Evolutionary conservation across 768 basidiomycete genomes (phyloP).

Genomic region (Hygrophorus pudorinus): DNA sequence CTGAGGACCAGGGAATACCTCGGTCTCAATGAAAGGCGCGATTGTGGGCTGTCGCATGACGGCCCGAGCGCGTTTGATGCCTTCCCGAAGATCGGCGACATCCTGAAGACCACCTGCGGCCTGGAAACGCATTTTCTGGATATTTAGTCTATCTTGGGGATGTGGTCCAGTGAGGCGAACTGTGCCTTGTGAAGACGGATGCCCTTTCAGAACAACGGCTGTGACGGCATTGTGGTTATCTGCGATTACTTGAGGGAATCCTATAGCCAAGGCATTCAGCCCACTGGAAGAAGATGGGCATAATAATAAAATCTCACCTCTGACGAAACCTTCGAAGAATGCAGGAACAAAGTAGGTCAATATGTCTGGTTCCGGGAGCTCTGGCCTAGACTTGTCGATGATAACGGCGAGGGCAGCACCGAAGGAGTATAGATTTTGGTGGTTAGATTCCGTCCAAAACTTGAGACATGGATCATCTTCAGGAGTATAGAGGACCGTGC

Average conservation of each 20-base stretch:
- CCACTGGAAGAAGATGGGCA: neutral
- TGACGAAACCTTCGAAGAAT: constrained; percentile 18
- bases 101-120: constrained; percentile 15
- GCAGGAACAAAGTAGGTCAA: constrained; percentile 19
- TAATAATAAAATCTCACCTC: constrained; percentile 11
- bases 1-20: constrained; percentile 14
- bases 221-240: constrained; percentile 16
- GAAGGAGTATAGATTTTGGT: constrained; percentile 20
- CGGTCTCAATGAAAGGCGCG: constrained; percentile 12
- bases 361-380: constrained; percentile 15
- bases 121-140: constrained; percentile 21
- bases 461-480: constrained; percentile 18
- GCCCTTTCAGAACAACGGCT: constrained; percentile 18
- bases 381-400: constrained; percentile 15
- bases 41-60: constrained; percentile 13
- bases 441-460: constrained; percentile 16
- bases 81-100: constrained; percentile 17
- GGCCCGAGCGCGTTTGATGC: constrained; percentile 15
- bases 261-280: constrained; percentile 5
- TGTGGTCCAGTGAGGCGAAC: constrained; percentile 21
- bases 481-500: constrained; percentile 18
- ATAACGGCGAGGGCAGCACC: constrained; percentile 15
- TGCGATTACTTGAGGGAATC: constrained; percentile 14
- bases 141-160: constrained; percentile 20
- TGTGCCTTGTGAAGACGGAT: constrained; percentile 21